Evolutionary conservation across 768 basidiomycete species (phyloP), one percentile per base, ranked within the genome.

Genomic region (Trametes cinnabarina): DNA sequence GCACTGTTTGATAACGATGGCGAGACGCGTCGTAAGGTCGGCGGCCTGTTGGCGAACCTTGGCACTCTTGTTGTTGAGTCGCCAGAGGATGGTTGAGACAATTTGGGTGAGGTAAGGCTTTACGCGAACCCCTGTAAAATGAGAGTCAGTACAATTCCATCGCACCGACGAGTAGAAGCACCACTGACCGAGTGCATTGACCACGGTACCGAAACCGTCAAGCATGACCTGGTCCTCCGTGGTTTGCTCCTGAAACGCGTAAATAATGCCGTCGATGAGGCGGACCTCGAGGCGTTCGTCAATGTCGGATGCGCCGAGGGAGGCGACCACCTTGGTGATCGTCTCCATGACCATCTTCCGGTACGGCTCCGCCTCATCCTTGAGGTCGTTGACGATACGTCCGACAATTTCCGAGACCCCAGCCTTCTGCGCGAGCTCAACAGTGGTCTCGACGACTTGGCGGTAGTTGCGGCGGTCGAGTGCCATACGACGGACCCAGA

Each of bases 281-380:
- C 92, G 83, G 28, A 95, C 85, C 73, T 99, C 96, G 41, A 99
- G 80, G 52, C 95, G 82, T 74, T 98, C 96, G 68, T 98, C 97
- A 48, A 98, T 90, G 68, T 98, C 96, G 0, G 96, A 92, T n/a
- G 96, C 95, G 49, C 97, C 95, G 1, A 96, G 84, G 6, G 88
- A 90, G 15, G 88, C 86, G 48, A 99, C 81, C 46, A 99, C 97
- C 72, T 97, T 96, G 20, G 94, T 98, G 65, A 98, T 97, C 0
- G 97, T 98, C 77, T 99, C 97, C 97, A 99, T 99, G 47, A 97
- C 94, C 97, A 99, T 99, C 82, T 98, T 98, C 63, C 94, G 79
- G 75, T 92, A 94, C 4, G 91, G 92, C 73, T 94, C 92, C 14
- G 88, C 87, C 70, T 90, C 89, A 67, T 91, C 88, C 78, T 95